Evolutionary conservation across 2,329 filamentous ascomycete genomes (phyloP).

Genomic region (Talaromyces sp.): DNA sequence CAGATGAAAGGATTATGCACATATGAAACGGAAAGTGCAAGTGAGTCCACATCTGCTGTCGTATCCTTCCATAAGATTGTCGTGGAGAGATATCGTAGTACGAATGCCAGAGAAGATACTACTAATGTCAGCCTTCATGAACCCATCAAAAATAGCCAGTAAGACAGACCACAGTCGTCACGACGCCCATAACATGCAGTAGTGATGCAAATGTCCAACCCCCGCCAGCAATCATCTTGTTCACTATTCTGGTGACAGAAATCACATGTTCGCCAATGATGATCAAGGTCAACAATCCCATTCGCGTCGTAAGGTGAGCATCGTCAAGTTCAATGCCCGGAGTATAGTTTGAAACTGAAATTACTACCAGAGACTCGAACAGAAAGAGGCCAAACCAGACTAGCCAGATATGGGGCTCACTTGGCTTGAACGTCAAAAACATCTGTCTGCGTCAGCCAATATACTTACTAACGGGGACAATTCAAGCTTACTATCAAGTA

Average conservation of each 20-base stretch:
- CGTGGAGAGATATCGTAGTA: slow-evolving; percentile 55
- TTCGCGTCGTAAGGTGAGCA: slow-evolving; percentile 59
- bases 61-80: slow-evolving; percentile 47
- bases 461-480: neutral
- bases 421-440: slow-evolving; percentile 29
- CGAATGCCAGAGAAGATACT: slow-evolving; percentile 58
- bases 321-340: slow-evolving; percentile 56
- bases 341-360: slow-evolving; percentile 52
- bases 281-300: slow-evolving; percentile 60
- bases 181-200: slow-evolving; percentile 36
- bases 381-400: slow-evolving; percentile 54
- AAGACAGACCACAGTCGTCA: slow-evolving; percentile 30
- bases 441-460: slow-evolving; percentile 22
- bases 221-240: slow-evolving; percentile 44
- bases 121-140: neutral
- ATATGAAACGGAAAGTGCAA: slow-evolving; percentile 61
- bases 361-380: slow-evolving; percentile 49
- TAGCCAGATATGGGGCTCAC: slow-evolving; percentile 36
- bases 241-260: slow-evolving; percentile 52
- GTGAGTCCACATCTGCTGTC: slow-evolving; percentile 51
- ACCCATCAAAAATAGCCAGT: neutral
- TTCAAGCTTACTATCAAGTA: slow-evolving; percentile 25
- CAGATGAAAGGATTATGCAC: slow-evolving; percentile 58
- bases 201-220: slow-evolving; percentile 39
- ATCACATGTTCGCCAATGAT: slow-evolving; percentile 64